phyloP scores from a whole-genome alignment of 2,329 filamentous ascomycete genomes.

The Hymenoscyphus salicellus region DNA sequence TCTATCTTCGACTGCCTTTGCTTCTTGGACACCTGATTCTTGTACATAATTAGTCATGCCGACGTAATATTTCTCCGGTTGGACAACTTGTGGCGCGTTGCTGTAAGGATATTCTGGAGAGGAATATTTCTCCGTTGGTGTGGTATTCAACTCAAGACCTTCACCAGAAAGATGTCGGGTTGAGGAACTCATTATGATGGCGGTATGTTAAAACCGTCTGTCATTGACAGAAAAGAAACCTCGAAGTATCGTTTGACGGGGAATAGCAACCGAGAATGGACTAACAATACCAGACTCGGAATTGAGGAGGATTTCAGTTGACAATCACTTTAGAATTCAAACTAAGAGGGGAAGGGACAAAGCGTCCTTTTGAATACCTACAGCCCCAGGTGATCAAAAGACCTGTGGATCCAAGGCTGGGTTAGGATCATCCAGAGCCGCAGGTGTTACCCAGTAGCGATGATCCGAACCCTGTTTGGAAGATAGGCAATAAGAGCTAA shows the following conservation, averaged over 20 bases:
- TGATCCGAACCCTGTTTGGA: background rate
- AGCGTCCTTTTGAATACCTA: background rate
- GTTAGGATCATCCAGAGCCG: background rate
- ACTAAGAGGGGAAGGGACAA: background rate
- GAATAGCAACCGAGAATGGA: background rate
- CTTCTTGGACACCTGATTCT: background rate
- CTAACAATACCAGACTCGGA: background rate
- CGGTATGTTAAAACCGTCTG: background rate
- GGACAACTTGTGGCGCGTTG: slow-evolving; percentile 2
- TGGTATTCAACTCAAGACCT: background rate
- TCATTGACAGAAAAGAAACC: background rate
- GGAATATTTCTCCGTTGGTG: background rate
- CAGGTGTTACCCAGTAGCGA: background rate
- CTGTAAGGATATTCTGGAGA: background rate
- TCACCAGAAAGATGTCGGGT: background rate
- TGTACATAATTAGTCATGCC: background rate
- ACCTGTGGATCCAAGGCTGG: background rate
- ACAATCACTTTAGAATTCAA: background rate
- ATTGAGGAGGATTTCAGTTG: background rate
- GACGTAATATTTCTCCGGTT: slow-evolving; percentile 3
- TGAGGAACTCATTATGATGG: background rate
- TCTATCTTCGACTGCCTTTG: background rate
- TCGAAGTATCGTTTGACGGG: too few relatives aligned
- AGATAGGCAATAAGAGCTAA: background rate
- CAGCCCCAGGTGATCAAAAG: background rate